Base-by-base conservation (phyloP, 2,329 filamentous ascomycete genomes). In the Phoma sp. region DNA sequence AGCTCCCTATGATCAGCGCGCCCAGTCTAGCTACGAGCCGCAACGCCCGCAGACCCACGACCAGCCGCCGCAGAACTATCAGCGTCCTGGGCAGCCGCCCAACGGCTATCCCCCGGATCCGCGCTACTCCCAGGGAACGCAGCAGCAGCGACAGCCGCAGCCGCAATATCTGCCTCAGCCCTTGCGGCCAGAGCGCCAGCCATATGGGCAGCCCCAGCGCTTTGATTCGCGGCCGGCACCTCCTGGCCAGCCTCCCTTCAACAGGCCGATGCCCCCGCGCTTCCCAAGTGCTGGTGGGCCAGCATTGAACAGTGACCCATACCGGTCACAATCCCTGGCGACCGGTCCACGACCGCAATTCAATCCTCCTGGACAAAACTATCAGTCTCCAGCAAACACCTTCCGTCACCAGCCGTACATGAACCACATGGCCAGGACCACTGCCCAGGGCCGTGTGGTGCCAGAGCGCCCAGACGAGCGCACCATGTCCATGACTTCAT, bases 401-500 rank as follows among this genome's bases (percentile, higher is more conserved):
- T 92, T 92, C 69, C 88, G 93, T 49, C 89, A 93, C 63, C 86
- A 89, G 55, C 89, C 87, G 27, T 93, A 91, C 69, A 85, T 87
- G 63, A 82, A 80, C 56, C 79, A 83, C 50, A 83, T 86, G 64
- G 87, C 91, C 2, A 84, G 89, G 58, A 96, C 91, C 43, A 99
- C 95, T 2, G 91, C 93, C 7, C 93, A 97, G 73, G 95, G 95
- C 29, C 86, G 95, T 57, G 82, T 95, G 32, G 92, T 99, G 7
- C 95, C 95, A 1, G 93, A 97, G 71, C 87, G 93, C 48, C 89
- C 93, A 58, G 91, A 96, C 67, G 93, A 98, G 75, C 86, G 95
- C 53, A 88, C 95, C 59, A 98, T 98, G 95, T 96, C 93, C 40
- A 89, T 99, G 88, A 95, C 89, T 4, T 91, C 90, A 8, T 90